phyloP scores from a whole-genome alignment of 2,329 filamentous ascomycete species.

The Penicillium psychrosexuale region DNA sequence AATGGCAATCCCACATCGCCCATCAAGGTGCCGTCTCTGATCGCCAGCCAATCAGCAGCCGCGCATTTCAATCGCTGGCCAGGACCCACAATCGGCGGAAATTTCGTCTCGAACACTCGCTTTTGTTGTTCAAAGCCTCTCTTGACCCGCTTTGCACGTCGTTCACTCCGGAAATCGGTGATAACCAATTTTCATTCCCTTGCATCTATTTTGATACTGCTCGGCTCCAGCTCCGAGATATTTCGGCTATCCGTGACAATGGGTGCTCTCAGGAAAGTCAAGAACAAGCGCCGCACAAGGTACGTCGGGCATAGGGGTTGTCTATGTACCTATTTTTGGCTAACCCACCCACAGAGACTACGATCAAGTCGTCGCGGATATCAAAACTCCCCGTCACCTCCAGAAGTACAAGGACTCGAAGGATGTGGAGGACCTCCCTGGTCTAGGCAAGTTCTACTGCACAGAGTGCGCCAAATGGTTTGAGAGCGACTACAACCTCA shows the following conservation, averaged over 20 bases:
- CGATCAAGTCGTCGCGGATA: constrained; percentile 85
- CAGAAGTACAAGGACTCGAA: constrained; percentile 74
- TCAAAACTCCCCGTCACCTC: constrained; percentile 75
- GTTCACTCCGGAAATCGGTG: constrained; percentile 39
- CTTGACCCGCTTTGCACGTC: constrained; percentile 29
- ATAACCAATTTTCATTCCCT: constrained; percentile 24
- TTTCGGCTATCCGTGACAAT: constrained; percentile 46
- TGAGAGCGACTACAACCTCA: constrained; percentile 74
- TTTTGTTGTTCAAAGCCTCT: constrained; percentile 3
- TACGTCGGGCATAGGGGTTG: constrained; percentile 33
- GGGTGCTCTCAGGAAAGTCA: constrained; percentile 66
- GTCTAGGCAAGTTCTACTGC: constrained; percentile 82
- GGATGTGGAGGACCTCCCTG: constrained; percentile 80
- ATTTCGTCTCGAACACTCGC: constrained; percentile 22
- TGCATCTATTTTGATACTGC: constrained; percentile 17
- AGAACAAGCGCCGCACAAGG: constrained; percentile 71
- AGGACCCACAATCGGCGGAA: constrained; percentile 28
- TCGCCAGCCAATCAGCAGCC: constrained; percentile 27
- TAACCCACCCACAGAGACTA: constrained; percentile 64
- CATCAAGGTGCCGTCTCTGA: constrained; percentile 13
- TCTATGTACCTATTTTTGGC: background rate
- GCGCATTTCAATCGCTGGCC: constrained; percentile 26
- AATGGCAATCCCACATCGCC: constrained; percentile 26
- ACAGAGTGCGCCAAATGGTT: constrained; percentile 95
- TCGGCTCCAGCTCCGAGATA: constrained; percentile 16